Evolutionary conservation across 73 alveolate species (phyloP).

Genomic region (Loxodes magnus): DNA sequence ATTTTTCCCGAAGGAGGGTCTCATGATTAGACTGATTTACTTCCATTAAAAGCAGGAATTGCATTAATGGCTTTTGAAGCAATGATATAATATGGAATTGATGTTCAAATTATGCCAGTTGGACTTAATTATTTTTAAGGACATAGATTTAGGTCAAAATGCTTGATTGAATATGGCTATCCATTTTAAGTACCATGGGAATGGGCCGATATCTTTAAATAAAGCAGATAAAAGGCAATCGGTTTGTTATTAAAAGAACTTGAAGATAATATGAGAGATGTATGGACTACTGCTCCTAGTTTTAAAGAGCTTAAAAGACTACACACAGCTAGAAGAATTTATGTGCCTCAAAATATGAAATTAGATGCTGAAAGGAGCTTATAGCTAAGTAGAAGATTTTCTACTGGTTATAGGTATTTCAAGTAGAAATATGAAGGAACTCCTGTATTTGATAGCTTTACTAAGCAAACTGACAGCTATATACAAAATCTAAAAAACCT

Average conservation of each 20-base stretch:
- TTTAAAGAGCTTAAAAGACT: slow-evolving; percentile 59
- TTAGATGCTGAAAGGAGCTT: slow-evolving; percentile 39
- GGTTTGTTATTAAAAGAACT: slow-evolving; percentile 53
- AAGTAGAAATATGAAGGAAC: slow-evolving; percentile 32
- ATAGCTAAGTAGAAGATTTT: slow-evolving; percentile 62
- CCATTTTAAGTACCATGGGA: slow-evolving; percentile 76
- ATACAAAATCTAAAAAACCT: slow-evolving; percentile 50
- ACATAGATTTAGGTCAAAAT: slow-evolving; percentile 83
- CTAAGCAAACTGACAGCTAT: slow-evolving; percentile 44
- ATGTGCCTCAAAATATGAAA: slow-evolving; percentile 61
- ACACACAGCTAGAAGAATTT: slow-evolving; percentile 64
- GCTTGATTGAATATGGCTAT: slow-evolving; percentile 76
- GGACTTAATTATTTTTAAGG: slow-evolving; percentile 88
- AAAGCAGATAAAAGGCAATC: slow-evolving; percentile 67
- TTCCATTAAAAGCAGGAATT: slow-evolving; percentile 92
- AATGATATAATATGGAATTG: slow-evolving; percentile 66
- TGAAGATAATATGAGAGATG: slow-evolving; percentile 70
- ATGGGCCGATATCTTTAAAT: slow-evolving; percentile 48
- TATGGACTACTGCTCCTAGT: slow-evolving; percentile 76
- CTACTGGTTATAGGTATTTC: slow-evolving; percentile 36
- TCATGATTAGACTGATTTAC: slow-evolving; percentile 80
- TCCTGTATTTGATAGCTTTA: slow-evolving; percentile 38
- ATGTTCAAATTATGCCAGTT: slow-evolving; percentile 69
- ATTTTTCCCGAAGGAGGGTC: slow-evolving; percentile 98
- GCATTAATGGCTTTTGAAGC: slow-evolving; percentile 92